Conservation (phyloP, 176 grass and related monocot genomes). For the Areca catechu region DNA sequence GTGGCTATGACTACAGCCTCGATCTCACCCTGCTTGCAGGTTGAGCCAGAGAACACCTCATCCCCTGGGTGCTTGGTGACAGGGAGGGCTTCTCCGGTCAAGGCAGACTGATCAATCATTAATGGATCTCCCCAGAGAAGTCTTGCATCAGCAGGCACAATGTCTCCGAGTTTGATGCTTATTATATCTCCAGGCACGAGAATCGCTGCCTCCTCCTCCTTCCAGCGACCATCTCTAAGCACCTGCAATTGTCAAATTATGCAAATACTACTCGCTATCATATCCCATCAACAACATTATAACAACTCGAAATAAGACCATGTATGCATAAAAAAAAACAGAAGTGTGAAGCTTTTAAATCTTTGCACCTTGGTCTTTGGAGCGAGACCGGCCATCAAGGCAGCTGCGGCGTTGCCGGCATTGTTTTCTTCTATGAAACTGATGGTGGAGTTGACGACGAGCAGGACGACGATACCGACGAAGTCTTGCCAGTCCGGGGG, state of each 20-base stretch:
- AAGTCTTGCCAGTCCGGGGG: slow-evolving; percentile 8
- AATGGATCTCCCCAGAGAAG: slow-evolving; percentile 19
- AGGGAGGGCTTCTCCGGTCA: slow-evolving; percentile 20
- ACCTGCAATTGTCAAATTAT: not conserved
- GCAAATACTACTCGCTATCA: not conserved
- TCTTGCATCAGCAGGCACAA: not conserved
- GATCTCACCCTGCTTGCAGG: slow-evolving; percentile 25
- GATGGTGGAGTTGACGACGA: slow-evolving; percentile 12
- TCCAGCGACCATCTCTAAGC: not conserved
- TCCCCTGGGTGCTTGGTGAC: slow-evolving; percentile 22
- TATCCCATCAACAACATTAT: not conserved
- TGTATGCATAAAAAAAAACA: no score
- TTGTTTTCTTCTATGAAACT: slow-evolving; percentile 7
- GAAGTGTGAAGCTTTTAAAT: no score
- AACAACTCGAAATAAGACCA: no score
- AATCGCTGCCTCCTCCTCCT: slow-evolving; percentile 2
- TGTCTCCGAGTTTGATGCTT: no score
- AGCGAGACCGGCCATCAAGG: slow-evolving; percentile 3
- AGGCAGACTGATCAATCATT: slow-evolving; percentile 17
- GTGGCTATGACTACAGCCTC: slow-evolving; percentile 27
- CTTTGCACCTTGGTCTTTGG: slow-evolving; percentile 4
- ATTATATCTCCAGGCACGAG: not conserved
- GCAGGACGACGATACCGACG: not conserved
- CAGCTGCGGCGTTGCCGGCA: slow-evolving; percentile 1
- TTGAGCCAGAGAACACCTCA: slow-evolving; percentile 21